These are phyloP conservation scores for Mycena epipterygia DNA, from an alignment of 768 basidiomycete species.

Conservation along the genomic window DNA sequence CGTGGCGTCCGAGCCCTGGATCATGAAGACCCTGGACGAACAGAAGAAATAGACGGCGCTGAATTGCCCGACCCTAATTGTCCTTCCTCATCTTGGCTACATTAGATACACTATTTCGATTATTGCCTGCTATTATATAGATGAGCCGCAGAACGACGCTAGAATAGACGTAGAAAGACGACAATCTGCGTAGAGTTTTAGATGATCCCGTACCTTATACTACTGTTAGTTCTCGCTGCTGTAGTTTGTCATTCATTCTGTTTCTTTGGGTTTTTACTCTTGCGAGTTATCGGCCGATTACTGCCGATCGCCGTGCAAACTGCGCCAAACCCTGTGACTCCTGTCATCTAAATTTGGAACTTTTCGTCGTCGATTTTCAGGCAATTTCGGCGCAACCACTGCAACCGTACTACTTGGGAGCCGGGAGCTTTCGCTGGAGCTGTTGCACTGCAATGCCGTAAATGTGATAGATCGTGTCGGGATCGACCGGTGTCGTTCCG, in stretches of 20 bases:
- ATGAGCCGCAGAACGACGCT: conserved; percentile 8
- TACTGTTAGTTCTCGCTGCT: not conserved
- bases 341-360: too few species aligned
- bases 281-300: too few species aligned
- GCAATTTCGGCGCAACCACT: too few species aligned
- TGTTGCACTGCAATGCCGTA: too few species aligned
- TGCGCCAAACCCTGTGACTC: too few species aligned
- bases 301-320: too few species aligned
- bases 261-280: not conserved
- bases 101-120: not conserved
- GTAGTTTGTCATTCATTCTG: not conserved
- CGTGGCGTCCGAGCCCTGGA: conserved; percentile 80
- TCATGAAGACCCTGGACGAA: conserved; percentile 70
- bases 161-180: conserved; percentile 17
- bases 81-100: not conserved
- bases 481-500: too few species aligned
- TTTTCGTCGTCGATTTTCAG: too few species aligned
- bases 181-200: conserved; percentile 26
- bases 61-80: not conserved
- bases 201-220: not conserved
- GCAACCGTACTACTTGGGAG: too few species aligned
- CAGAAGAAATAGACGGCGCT: conserved; percentile 42
- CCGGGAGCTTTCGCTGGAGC: too few species aligned
- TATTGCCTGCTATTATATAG: conserved; percentile 2
- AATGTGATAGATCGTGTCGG: too few species aligned